Base-by-base conservation (phyloP, 148 eudicot genomes). In the Pouteria glomerata region DNA sequence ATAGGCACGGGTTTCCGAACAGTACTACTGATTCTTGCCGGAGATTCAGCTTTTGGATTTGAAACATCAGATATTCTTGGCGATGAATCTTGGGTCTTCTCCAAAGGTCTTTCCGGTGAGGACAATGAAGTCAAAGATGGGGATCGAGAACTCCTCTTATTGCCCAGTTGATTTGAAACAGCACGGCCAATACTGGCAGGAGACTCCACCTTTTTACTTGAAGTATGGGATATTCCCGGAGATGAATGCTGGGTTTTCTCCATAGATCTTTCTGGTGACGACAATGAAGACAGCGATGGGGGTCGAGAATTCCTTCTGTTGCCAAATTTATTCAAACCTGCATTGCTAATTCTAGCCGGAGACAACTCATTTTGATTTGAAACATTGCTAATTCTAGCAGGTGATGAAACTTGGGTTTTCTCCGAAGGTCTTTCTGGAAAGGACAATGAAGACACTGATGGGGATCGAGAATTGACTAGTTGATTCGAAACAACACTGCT, bases 241-340 rank as follows among this genome's bases (percentile, higher is more conserved):
- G 78, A 64, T 33, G 71, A 56, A 6, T 66, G 65, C n/a, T 33
- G 16, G 31, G 60, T 61, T 50, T 64, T 76, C 16, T 4, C 48
- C 26, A 29, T 57, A 23, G 11, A 13, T 60, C 67, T 66, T 31
- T 75, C 78, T 18, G 81, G 76, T 13, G 83, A 73, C 0, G 78
- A 51, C 29, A n/a, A n/a, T n/a, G 76, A 59, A 11, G 26, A 31
- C 34, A 16, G 53, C 18, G 53, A 72, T 68, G n/a, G n/a, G n/a
- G n/a, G n/a, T n/a, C n/a, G n/a, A n/a, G n/a, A n/a, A n/a, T n/a
- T n/a, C n/a, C n/a, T n/a, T n/a, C n/a, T n/a, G n/a, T n/a, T n/a
- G n/a, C n/a, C n/a, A n/a, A n/a, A n/a, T n/a, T n/a, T n/a, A n/a
- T n/a, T n/a, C n/a, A n/a, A n/a, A n/a, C n/a, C n/a, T n/a, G 45